Base-by-base conservation (phyloP, 768 basidiomycete genomes). In the Myochromella boudieri region DNA sequence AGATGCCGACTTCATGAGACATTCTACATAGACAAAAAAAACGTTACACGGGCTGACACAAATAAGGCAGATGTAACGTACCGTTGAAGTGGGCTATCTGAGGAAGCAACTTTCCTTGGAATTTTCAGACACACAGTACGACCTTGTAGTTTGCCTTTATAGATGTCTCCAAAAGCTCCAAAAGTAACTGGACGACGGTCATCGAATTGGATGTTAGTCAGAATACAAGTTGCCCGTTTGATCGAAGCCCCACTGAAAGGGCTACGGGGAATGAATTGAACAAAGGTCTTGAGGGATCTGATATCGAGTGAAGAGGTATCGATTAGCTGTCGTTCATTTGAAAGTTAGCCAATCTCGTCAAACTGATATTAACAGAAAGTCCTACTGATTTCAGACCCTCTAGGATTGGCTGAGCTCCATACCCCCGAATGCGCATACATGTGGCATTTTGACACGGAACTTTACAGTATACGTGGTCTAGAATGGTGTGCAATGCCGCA, bases 1-100 rank as follows among this genome's bases (percentile, higher is more conserved):
- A 48, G 18, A 42, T 26, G 17, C 40, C 24, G 9, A 41, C 46
- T 41, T 48, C 46, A 9, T 33, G 38, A 25, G 38, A 33, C n/a
- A 45, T 20, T 27, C 34, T 28, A 27, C 15, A 14, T 37, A 15
- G 6, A 5, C 20, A 20, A n/a, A 43, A 21, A 5, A 22, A 7
- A 2, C 14, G 7, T 27, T 37, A 27, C 22, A 45, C 8, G 3
- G 14, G 6, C 11, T 14, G 5, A 24, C 10, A 34, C 14, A 8
- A 26, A 17, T 1, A 26, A 3, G 5, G 2, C 3, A 34, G 26
- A 15, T 28, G 14, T n/a, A 10, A 12, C 28, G n/a, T 21, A 48
- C 46, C 39, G 34, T 42, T 22, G 43, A 17, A 44, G 9, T 34
- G 43, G 6, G 26, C 18, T 34, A n/a, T 33, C 31, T 14, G 31